Percentiles rank a stretch among this genome's conserved stretches.
Evolutionary conservation across 2,329 filamentous ascomycete genomes (phyloP).

Genomic region (Chrysoporthe austroafricana): DNA sequence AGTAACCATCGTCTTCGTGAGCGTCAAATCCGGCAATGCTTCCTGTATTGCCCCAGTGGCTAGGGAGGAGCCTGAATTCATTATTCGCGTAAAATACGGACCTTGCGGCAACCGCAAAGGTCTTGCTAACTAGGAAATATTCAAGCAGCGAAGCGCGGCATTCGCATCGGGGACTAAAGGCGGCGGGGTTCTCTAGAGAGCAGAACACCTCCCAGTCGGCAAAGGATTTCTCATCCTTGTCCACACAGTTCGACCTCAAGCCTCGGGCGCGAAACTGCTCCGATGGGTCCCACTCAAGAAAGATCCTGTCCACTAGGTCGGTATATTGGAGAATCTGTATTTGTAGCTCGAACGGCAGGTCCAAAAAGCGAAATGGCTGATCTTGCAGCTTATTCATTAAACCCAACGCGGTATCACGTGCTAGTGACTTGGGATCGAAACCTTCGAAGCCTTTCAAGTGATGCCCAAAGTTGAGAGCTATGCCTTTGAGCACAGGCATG

Average conservation of each 20-base stretch:
- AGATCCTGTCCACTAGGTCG: not conserved
- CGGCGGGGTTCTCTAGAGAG: not conserved
- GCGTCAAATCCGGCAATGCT: conserved; percentile 1
- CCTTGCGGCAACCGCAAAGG: not conserved
- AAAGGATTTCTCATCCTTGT: not conserved
- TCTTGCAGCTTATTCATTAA: not conserved
- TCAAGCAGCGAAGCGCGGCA: not conserved
- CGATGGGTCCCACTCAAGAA: conserved; percentile 1
- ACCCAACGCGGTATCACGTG: not conserved
- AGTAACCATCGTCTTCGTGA: conserved; percentile 3
- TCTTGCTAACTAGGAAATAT: conserved; percentile 1
- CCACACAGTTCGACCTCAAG: not conserved
- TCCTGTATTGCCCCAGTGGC: not conserved
- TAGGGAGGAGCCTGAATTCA: conserved; percentile 1
- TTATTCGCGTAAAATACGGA: conserved; percentile 8
- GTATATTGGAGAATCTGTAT: not conserved
- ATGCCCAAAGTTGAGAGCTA: not conserved
- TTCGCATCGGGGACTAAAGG: conserved; percentile 2
- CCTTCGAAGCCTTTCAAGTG: not conserved
- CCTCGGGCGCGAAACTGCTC: not conserved
- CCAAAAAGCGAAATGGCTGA: not conserved
- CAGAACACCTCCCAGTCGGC: not conserved
- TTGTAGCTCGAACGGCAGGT: conserved; percentile 9
- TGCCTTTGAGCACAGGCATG: not conserved
- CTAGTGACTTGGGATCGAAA: not conserved